phyloP scores from a whole-genome alignment of 257 asterid genomes.

The Solanum tarapatanum region DNA sequence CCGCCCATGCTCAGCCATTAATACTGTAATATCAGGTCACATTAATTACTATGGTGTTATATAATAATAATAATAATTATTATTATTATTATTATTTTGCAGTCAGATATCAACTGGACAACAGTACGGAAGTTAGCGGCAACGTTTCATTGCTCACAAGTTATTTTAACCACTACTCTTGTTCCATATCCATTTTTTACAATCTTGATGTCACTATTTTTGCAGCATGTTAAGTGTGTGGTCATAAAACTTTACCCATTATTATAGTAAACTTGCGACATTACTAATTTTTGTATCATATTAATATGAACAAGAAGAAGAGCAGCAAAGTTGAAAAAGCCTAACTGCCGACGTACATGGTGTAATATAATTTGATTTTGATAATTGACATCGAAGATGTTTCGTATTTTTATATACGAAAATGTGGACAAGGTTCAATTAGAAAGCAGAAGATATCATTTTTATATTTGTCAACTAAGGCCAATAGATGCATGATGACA shows the following conservation, averaged over 20 bases:
- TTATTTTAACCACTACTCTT: background rate
- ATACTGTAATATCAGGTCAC: background rate
- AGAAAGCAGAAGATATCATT: background rate
- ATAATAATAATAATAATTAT: too few relatives aligned
- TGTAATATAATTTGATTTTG: background rate
- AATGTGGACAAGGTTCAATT: background rate
- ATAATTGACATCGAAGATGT: background rate
- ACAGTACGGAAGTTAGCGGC: constrained; percentile 8
- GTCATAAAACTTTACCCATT: background rate
- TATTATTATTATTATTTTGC: constrained; percentile 2
- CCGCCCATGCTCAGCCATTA: background rate
- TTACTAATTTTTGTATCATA: background rate
- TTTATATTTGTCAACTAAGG: background rate
- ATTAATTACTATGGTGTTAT: background rate
- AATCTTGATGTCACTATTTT: background rate
- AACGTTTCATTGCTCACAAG: constrained; percentile 10
- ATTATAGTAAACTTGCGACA: background rate
- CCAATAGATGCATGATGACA: background rate
- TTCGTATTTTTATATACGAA: background rate
- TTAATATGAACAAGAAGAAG: background rate
- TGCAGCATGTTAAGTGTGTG: background rate
- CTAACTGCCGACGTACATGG: background rate
- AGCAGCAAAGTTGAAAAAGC: background rate
- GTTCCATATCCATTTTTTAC: background rate
- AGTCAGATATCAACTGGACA: constrained; percentile 42